Conservation (phyloP, 2,329 filamentous ascomycete species). For the Calonectria pauciramosa region DNA sequence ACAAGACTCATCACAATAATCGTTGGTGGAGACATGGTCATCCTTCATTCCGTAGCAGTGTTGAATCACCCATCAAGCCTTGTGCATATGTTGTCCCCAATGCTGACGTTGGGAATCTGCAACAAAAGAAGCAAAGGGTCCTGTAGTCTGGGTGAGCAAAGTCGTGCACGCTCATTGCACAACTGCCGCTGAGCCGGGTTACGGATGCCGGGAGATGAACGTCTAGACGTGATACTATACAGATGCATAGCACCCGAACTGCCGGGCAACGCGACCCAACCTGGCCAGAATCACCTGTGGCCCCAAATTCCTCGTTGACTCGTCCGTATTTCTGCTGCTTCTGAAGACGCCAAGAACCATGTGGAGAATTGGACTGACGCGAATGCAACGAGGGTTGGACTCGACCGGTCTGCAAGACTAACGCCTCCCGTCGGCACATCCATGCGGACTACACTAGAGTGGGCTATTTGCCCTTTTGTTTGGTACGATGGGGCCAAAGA, state of each 20-base stretch:
- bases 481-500: conserved; percentile 16
- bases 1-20: background rate
- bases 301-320: background rate
- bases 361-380: background rate
- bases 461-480: background rate
- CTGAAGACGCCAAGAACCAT: background rate
- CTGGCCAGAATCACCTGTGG: background rate
- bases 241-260: background rate
- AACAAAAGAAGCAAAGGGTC: background rate
- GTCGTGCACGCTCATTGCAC: background rate
- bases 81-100: background rate
- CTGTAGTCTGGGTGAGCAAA: background rate
- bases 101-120: background rate
- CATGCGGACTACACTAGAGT: conserved; percentile 24
- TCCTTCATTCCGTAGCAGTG: background rate
- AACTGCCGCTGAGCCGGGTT: background rate
- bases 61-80: background rate
- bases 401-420: conserved; percentile 19
- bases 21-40: background rate
- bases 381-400: background rate
- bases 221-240: background rate
- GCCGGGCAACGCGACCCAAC: conserved; percentile 2
- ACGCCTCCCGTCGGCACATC: conserved; percentile 22
- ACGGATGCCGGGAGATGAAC: background rate
- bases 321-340: background rate